Evolutionary conservation across 371 early-diverging fungal species (phyloP).

Genomic region (Blakeslea trispora): DNA sequence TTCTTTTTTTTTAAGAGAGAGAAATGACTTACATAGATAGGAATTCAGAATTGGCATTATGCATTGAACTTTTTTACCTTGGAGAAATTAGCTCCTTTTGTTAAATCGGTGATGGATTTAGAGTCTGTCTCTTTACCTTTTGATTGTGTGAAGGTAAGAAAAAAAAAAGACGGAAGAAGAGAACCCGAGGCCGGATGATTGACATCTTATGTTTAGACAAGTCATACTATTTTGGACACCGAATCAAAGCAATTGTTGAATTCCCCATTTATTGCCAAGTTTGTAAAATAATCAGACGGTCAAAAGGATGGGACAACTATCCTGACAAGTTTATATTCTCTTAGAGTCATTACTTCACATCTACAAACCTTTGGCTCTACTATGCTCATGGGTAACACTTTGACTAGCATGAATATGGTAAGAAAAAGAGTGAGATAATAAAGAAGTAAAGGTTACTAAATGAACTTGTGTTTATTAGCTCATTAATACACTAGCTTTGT

Average conservation of each 20-base stretch:
- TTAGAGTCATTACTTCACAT: slow-evolving; percentile 60
- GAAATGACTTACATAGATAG: background rate
- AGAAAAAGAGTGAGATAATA: no score
- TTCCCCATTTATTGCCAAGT: slow-evolving; percentile 55
- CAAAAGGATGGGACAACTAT: slow-evolving; percentile 1
- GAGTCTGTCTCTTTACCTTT: slow-evolving; percentile 61
- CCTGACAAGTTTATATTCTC: slow-evolving; percentile 3
- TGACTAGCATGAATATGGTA: slow-evolving; percentile 65
- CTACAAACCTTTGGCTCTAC: slow-evolving; percentile 60
- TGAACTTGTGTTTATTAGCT: slow-evolving; percentile 30
- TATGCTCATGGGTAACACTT: slow-evolving; percentile 53
- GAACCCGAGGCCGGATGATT: no score
- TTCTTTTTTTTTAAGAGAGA: no score
- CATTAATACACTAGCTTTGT: slow-evolving; percentile 60
- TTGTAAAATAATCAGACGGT: slow-evolving; percentile 19
- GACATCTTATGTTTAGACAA: slow-evolving; percentile 32
- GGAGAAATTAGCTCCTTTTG: slow-evolving; percentile 53
- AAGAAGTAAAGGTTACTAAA: no score
- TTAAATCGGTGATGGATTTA: slow-evolving; percentile 59
- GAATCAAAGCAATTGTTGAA: slow-evolving; percentile 59
- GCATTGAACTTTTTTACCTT: slow-evolving; percentile 53
- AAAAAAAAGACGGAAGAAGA: no score
- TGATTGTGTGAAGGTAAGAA: slow-evolving; percentile 53
- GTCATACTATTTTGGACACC: slow-evolving; percentile 52
- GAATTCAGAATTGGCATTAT: slow-evolving; percentile 36